Evolutionary conservation across 306 rosid species (phyloP).

Genomic region (Herpetospermum pedunculosum): DNA sequence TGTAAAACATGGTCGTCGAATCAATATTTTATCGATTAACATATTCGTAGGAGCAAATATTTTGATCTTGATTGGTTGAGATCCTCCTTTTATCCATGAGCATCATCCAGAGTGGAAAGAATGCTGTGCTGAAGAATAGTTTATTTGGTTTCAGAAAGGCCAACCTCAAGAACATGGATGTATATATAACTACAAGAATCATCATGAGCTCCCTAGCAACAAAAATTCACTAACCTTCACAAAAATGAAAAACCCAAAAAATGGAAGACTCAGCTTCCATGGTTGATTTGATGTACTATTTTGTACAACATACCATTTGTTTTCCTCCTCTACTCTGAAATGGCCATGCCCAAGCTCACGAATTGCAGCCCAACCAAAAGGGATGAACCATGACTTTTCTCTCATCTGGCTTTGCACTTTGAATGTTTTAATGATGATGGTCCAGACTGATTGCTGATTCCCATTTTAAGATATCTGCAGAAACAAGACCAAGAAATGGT

Average conservation of each 20-base stretch:
- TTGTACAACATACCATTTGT: background rate
- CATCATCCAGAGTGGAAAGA: background rate
- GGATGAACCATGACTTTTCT: background rate
- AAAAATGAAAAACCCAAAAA: background rate
- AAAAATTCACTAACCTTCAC: background rate
- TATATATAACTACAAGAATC: background rate
- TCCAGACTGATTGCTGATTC: background rate
- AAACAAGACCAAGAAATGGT: background rate
- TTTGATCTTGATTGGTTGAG: background rate
- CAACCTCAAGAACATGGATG: background rate
- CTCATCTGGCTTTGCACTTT: background rate
- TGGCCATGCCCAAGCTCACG: background rate
- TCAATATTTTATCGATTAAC: background rate
- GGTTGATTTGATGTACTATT: background rate
- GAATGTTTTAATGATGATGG: background rate
- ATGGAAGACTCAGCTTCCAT: background rate
- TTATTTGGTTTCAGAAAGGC: background rate
- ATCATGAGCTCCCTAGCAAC: background rate
- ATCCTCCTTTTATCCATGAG: background rate
- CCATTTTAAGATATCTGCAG: conserved; percentile 1
- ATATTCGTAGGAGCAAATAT: background rate
- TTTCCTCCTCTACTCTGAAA: background rate
- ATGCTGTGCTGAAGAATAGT: background rate
- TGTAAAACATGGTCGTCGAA: background rate
- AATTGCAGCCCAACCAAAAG: conserved; percentile 4